Evolutionary conservation across 2,329 filamentous ascomycete genomes (phyloP), one percentile per base, ranked within the genome.

Genomic region (Sclerotinia spermophila): DNA sequence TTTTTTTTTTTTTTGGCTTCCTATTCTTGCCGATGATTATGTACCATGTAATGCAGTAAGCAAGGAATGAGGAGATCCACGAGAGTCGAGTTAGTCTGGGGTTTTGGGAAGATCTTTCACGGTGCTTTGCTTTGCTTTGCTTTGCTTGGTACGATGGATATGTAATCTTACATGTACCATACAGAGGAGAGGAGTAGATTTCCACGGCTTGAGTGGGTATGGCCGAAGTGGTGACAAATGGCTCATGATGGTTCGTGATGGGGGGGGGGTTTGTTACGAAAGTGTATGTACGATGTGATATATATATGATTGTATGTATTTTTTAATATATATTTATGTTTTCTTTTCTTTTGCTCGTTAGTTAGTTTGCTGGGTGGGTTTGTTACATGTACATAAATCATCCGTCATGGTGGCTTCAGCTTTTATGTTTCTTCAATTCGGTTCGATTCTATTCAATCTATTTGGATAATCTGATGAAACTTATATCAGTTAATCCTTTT

Each of bases 161-260:
- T n/a, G n/a, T n/a, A n/a, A n/a, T n/a, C n/a, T n/a, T n/a, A n/a
- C n/a, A n/a, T n/a, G n/a, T n/a, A n/a, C n/a, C n/a, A n/a, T n/a
- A n/a, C n/a, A n/a, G n/a, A n/a, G n/a, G n/a, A n/a, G n/a, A n/a
- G n/a, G n/a, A n/a, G n/a, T n/a, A n/a, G n/a, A n/a, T n/a, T n/a
- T n/a, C n/a, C n/a, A n/a, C n/a, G n/a, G n/a, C n/a, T 51, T 6
- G 33, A 53, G 61, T 65, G 61, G 61, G 45, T 65, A 65, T 53
- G 61, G 45, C 61, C 61, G 61, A 53, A n/a, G 33, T 53, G 61
- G 45, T 65, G 61, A 65, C 61, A 65, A 65, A 53, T 65, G 45
- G 61, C 44, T 65, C 40, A 42, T 61, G 38, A 61, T 44, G 38
- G 59, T 61, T 61, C 42, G 33, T 51, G 44, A 64, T 38, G 44